These are phyloP conservation scores for Podaxis sp. DNA, from an alignment of 768 basidiomycete genomes.

Conservation along the genomic window DNA sequence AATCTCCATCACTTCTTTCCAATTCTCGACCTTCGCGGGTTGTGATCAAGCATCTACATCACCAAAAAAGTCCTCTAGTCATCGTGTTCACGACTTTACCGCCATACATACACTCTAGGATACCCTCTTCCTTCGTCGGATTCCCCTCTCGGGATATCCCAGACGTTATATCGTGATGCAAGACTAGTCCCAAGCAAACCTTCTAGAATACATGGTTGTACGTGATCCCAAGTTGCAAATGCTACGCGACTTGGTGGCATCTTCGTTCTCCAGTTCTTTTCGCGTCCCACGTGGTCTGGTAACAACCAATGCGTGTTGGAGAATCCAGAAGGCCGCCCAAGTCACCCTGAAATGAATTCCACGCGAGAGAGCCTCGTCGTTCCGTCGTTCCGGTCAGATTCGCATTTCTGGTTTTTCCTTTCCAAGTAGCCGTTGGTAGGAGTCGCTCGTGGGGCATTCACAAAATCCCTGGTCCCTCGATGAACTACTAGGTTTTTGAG, in stretches of 20 bases:
- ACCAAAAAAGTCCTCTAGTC: background rate
- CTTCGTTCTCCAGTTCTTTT: conserved; percentile 6
- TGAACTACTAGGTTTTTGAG: background rate
- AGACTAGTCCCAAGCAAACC: conserved; percentile 5
- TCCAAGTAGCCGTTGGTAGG: background rate
- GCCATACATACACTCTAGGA: conserved; percentile 5
- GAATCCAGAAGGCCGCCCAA: background rate
- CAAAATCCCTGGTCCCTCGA: background rate
- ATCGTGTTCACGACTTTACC: background rate
- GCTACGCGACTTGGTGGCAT: conserved; percentile 2
- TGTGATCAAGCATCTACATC: conserved; percentile 8
- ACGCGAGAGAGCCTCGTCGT: conserved; percentile 6
- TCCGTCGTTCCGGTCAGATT: conserved; percentile 9
- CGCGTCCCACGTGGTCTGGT: conserved; percentile 5
- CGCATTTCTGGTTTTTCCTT: background rate
- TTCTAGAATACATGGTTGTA: conserved; percentile 11
- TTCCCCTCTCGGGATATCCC: background rate
- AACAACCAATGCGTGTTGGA: conserved; percentile 7
- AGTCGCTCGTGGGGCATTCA: too few species aligned
- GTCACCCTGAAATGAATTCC: conserved; percentile 8
- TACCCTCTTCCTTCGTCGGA: conserved; percentile 3
- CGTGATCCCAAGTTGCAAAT: conserved; percentile 9
- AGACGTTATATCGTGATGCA: background rate
- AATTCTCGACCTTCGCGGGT: conserved; percentile 9
- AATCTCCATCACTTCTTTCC: conserved; percentile 10